Evolutionary conservation across 2,329 filamentous ascomycete species (phyloP), one percentile per base, ranked within the genome.

Genomic region (Clonostachys solani): DNA sequence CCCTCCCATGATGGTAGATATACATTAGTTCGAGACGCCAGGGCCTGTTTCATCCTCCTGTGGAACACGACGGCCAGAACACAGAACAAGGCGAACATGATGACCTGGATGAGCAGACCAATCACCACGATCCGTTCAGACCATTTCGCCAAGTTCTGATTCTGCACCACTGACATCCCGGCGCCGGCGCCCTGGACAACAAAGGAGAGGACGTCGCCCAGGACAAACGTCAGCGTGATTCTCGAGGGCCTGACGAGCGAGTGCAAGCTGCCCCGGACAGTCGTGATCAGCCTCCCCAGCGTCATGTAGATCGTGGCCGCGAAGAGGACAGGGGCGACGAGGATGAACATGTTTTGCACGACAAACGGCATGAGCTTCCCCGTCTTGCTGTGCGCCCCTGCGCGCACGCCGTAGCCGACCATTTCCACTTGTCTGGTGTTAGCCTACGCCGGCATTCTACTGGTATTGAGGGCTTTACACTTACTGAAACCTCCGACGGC

Each of bases 1-100:
- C 54, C 57, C 50, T 55, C 50, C 69, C 69, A 73, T 1, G 58
- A 49, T 10, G 62, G 47, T 12, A 19, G n/a, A 17, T 29, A 47
- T 44, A 19, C 2, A 52, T 53, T 23, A 50, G 55, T 17, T 50
- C 49, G 10, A 52, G 52, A 29, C 57, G 55, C 51, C 47, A 49
- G 33, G 37, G n/a, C 37, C 12, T 49, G 45, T 34, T 48, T 44
- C 50, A 64, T 56, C 18, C 65, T 56, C 16, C 52, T 45, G 51
- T 83, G 73, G 60, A 82, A 81, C 1, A 76, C 49, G 3, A 69
- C 52, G 0, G 76, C 68, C 2, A 72, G 70, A 5, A 71, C 48
- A 36, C 78, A 60, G 55, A 85, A 86, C 34, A 83, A 61, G 19
- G 67, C 69, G 50, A 85, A 83, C 47, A 78, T 71, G 40, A 78